phyloP scores from a whole-genome alignment of 2,329 filamentous ascomycete species.

The Venturia carpophila region DNA sequence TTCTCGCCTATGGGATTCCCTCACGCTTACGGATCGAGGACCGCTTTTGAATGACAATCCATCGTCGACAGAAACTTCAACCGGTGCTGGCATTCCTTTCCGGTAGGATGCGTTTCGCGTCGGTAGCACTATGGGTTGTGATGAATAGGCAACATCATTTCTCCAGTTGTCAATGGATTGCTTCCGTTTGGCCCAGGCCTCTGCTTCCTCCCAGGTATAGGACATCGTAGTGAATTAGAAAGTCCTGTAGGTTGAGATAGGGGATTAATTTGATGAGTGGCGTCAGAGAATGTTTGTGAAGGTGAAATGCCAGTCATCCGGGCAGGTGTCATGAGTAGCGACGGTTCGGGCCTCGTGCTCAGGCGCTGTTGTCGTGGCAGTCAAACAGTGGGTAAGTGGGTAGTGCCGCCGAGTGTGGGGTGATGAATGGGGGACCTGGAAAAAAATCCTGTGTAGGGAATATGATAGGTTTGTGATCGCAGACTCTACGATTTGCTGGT shows the following conservation, averaged over 20 bases:
- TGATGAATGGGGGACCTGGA: not conserved
- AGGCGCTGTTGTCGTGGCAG: not conserved
- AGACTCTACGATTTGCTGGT: not conserved
- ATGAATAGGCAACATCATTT: conserved; percentile 12
- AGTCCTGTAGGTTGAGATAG: not conserved
- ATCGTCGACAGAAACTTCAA: not conserved
- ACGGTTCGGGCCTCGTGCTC: not conserved
- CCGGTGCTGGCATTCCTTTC: conserved; percentile 10
- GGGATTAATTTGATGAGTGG: not conserved
- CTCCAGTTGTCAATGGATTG: conserved; percentile 15
- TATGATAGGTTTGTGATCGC: not conserved
- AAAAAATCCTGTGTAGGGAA: not conserved
- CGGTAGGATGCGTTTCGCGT: conserved; percentile 5
- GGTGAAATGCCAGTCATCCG: not conserved
- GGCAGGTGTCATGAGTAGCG: not conserved
- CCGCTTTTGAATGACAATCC: conserved; percentile 4
- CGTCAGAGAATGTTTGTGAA: not conserved
- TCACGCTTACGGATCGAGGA: not conserved
- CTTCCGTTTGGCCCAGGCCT: not conserved
- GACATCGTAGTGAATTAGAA: not conserved
- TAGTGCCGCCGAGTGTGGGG: not conserved
- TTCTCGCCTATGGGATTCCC: not conserved
- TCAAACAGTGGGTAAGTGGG: not conserved
- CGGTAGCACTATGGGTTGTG: conserved; percentile 3
- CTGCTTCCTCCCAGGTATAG: not conserved